A percentile compares a stretch with the other conserved stretches of the same genome.
These are phyloP conservation scores for Termitomyces sp. DNA, from an alignment of 768 basidiomycete genomes.

Conservation along the genomic window DNA sequence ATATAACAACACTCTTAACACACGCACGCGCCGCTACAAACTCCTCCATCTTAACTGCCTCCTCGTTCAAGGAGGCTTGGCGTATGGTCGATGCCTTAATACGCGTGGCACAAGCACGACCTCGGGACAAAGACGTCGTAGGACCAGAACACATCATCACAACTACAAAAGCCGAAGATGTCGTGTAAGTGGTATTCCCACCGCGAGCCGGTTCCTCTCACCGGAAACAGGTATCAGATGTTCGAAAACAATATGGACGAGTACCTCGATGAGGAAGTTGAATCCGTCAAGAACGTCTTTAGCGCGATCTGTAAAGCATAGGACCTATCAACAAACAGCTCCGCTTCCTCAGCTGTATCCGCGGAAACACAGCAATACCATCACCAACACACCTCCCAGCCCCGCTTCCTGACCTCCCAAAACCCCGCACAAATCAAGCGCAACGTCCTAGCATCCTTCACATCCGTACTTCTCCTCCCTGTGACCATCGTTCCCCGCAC, in stretches of 20 bases:
- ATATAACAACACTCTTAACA: constrained; percentile 70
- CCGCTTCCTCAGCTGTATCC: neutral
- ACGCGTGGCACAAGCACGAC: constrained; percentile 41
- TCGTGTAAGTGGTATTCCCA: constrained; percentile 51
- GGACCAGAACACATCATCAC: constrained; percentile 12
- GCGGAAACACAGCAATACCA: constrained; percentile 8
- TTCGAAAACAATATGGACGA: constrained; percentile 98
- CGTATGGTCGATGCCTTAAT: constrained; percentile 76
- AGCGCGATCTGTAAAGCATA: constrained; percentile 73
- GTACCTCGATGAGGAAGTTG: constrained; percentile 92
- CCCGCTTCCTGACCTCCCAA: constrained; percentile 74
- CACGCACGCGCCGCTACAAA: constrained; percentile 52
- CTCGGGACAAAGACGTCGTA: neutral
- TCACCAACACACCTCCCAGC: constrained; percentile 14
- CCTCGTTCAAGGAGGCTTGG: constrained; percentile 85
- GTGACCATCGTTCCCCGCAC: constrained; percentile 94
- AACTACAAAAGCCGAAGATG: constrained; percentile 57
- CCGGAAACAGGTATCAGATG: constrained; percentile 69
- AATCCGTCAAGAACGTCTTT: constrained; percentile 68
- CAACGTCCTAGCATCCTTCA: constrained; percentile 89
- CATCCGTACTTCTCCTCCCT: constrained; percentile 81
- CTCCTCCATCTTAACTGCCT: constrained; percentile 71
- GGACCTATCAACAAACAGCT: constrained; percentile 38
- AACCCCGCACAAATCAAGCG: constrained; percentile 92
- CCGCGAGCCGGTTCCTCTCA: constrained; percentile 2